Percentiles rank a stretch among this genome's conserved stretches.
These are phyloP conservation scores for Phycomyces blakesleeanus DNA, from an alignment of 192 early-diverging fungal genomes.

Conservation along the genomic window DNA sequence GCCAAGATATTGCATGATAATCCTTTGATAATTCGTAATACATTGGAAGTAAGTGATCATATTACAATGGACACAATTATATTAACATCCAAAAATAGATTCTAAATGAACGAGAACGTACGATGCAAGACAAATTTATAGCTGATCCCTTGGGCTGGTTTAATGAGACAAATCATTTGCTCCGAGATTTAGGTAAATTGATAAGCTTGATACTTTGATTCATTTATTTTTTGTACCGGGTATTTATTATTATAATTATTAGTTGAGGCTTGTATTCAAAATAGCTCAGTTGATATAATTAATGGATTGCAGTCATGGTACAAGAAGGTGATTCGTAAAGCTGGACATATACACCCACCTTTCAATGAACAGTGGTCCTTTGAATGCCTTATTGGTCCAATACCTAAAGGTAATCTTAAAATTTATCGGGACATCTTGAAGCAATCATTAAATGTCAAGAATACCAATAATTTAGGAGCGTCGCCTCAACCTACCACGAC, in stretches of 20 bases:
- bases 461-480: background rate
- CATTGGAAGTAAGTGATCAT: conserved; percentile 28
- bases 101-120: conserved; percentile 2
- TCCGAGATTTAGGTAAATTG: conserved; percentile 14
- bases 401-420: background rate
- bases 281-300: conserved; percentile 18
- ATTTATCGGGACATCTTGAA: too few relatives aligned
- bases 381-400: conserved; percentile 14
- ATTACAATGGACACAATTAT: background rate
- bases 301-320: conserved; percentile 29
- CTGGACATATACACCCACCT: background rate
- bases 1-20: conserved; percentile 43
- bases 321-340: conserved; percentile 4
- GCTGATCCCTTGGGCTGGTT: conserved; percentile 9
- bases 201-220: background rate
- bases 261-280: conserved; percentile 19
- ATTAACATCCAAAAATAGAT: background rate
- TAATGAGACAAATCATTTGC: background rate
- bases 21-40: conserved; percentile 37
- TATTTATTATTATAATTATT: background rate
- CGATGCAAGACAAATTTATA: conserved; percentile 1
- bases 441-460: too few relatives aligned
- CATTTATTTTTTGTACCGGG: background rate
- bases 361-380: conserved; percentile 18
- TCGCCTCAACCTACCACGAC: background rate